phyloP scores from a whole-genome alignment of 2,329 filamentous ascomycete species.

The Aschersonia sp. region DNA sequence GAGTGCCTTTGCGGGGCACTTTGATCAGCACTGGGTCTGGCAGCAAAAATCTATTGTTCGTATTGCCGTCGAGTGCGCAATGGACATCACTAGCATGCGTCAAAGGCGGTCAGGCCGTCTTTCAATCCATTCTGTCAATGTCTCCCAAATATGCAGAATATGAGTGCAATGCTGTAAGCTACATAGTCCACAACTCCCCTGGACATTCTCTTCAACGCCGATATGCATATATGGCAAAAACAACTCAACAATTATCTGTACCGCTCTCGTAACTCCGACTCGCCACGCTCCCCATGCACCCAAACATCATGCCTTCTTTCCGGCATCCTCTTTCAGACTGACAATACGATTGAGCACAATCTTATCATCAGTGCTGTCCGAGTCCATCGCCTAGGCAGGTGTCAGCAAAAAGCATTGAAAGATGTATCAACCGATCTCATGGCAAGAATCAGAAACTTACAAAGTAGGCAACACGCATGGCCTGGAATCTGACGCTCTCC shows the following conservation, averaged over 20 bases:
- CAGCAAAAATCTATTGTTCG: too few species aligned
- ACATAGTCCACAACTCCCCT: too few species aligned
- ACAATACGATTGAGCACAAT: slow-evolving; percentile 86
- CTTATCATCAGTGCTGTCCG: slow-evolving; percentile 64
- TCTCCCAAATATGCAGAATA: too few species aligned
- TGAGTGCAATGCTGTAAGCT: too few species aligned
- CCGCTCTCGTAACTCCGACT: not conserved
- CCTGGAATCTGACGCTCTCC: slow-evolving; percentile 80
- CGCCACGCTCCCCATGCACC: not conserved
- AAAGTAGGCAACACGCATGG: slow-evolving; percentile 77
- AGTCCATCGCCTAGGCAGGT: slow-evolving; percentile 47
- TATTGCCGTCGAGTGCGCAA: too few species aligned
- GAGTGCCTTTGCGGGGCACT: not conserved
- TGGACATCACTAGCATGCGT: too few species aligned
- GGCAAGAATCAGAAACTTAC: slow-evolving; percentile 20
- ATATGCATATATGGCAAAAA: too few species aligned
- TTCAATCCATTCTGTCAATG: too few species aligned
- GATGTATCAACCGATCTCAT: too few species aligned
- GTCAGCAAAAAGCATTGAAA: too few species aligned
- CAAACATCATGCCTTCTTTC: slow-evolving; percentile 31
- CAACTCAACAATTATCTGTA: not conserved
- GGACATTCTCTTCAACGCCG: too few species aligned
- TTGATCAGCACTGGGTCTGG: not conserved
- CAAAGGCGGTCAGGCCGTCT: too few species aligned
- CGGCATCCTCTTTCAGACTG: slow-evolving; percentile 74